Evolutionary conservation across 345 rosid species (phyloP).

Genomic region (Pelargonium nanum): DNA sequence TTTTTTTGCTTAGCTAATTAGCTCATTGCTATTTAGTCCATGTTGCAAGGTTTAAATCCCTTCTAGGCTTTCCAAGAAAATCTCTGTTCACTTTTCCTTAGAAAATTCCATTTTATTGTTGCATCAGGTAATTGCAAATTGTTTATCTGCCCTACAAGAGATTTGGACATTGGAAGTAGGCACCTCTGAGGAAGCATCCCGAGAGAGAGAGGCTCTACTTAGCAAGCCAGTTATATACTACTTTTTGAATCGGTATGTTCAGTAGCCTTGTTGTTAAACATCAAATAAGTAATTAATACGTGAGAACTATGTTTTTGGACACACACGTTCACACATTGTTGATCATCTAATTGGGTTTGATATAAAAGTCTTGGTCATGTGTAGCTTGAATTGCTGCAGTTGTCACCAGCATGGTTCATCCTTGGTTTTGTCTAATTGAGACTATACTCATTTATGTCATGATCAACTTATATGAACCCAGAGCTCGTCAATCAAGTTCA

Average conservation of each 20-base stretch:
- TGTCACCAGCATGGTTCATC: not conserved
- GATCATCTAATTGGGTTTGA: not conserved
- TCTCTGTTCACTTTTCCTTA: not conserved
- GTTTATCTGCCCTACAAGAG: slow-evolving; percentile 88
- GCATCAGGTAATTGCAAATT: slow-evolving; percentile 76
- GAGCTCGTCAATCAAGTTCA: too few relatives aligned
- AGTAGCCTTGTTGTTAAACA: not conserved
- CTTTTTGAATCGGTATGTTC: slow-evolving; percentile 65
- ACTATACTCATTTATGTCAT: too few relatives aligned
- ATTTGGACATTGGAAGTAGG: slow-evolving; percentile 82
- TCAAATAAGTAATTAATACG: not conserved
- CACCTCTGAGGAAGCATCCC: slow-evolving; percentile 76
- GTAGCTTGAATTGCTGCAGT: not conserved
- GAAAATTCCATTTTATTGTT: not conserved
- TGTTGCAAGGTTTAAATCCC: not conserved
- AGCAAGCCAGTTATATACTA: slow-evolving; percentile 70
- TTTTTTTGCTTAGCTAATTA: not conserved
- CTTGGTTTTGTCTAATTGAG: not conserved
- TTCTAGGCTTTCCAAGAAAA: not conserved
- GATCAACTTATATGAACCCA: too few relatives aligned
- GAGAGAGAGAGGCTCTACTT: slow-evolving; percentile 70
- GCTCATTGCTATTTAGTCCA: not conserved
- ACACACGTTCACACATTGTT: not conserved
- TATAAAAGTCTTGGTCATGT: not conserved
- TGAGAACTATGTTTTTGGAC: not conserved